A percentile compares a stretch with the other conserved stretches of the same genome.
These are phyloP conservation scores for Aspergillus avenaceus DNA, from an alignment of 495 filamentous ascomycete genomes.

Conservation along the genomic window DNA sequence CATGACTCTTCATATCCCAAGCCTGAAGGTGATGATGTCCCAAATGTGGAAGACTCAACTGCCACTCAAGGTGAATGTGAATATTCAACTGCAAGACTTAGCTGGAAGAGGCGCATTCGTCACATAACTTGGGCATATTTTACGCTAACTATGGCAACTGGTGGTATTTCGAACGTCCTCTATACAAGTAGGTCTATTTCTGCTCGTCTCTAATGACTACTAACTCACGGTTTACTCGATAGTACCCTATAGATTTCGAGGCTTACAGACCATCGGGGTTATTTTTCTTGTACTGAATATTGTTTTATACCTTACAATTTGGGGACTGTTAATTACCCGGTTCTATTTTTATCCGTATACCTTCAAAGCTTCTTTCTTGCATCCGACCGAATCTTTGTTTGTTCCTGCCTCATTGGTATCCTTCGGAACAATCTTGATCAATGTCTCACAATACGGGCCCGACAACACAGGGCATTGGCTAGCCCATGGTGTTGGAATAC, in stretches of 20 bases:
- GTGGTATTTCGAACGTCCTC: slow-evolving; percentile 76
- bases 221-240: too few species aligned
- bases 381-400: slow-evolving; percentile 78
- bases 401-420: slow-evolving; percentile 68
- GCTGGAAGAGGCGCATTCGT: slow-evolving; percentile 46
- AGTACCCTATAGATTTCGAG: slow-evolving; percentile 68
- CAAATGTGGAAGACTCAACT: slow-evolving; percentile 6
- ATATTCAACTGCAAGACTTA: slow-evolving; percentile 18
- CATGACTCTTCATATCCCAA: slow-evolving; percentile 19
- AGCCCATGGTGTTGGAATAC: slow-evolving; percentile 51
- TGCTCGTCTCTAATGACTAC: too few species aligned
- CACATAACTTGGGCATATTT: slow-evolving; percentile 68
- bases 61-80: slow-evolving; percentile 13
- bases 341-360: slow-evolving; percentile 70
- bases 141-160: slow-evolving; percentile 77
- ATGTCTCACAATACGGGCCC: slow-evolving; percentile 74
- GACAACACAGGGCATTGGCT: slow-evolving; percentile 66
- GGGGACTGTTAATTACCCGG: slow-evolving; percentile 60
- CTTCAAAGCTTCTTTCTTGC: slow-evolving; percentile 66
- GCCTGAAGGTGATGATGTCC: slow-evolving; percentile 4
- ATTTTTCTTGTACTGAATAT: slow-evolving; percentile 76
- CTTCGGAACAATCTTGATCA: slow-evolving; percentile 73
- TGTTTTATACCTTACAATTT: slow-evolving; percentile 65
- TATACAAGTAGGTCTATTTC: slow-evolving; percentile 59
- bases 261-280: slow-evolving; percentile 67